Evolutionary conservation across 2,329 filamentous ascomycete species (phyloP).

Genomic region (Colletotrichum plurivorum): DNA sequence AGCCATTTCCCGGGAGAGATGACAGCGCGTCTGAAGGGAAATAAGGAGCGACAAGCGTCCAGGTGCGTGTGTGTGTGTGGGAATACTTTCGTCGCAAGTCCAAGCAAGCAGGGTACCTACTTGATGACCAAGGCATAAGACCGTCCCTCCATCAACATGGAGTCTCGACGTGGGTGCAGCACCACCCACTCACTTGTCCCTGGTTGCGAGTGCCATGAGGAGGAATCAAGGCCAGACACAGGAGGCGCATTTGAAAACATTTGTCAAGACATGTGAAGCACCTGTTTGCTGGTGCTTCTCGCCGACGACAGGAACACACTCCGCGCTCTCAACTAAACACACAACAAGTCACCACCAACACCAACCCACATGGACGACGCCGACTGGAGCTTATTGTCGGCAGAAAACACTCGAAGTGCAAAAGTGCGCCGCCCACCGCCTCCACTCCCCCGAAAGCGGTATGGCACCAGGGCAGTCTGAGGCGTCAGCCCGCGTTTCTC

Average conservation of each 20-base stretch:
- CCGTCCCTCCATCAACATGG: background rate
- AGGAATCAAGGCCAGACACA: too few relatives aligned
- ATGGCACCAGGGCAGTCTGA: slow-evolving; percentile 38
- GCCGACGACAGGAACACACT: background rate
- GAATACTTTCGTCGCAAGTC: slow-evolving; percentile 28
- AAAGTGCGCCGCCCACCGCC: slow-evolving; percentile 35
- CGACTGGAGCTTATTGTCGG: slow-evolving; percentile 25
- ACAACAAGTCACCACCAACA: background rate
- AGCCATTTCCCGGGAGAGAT: slow-evolving; percentile 9
- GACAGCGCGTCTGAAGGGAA: slow-evolving; percentile 21
- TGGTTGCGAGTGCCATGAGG: too few relatives aligned
- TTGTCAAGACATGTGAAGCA: too few relatives aligned
- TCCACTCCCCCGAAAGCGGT: slow-evolving; percentile 36
- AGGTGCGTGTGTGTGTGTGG: background rate
- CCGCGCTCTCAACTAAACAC: background rate
- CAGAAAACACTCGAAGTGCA: slow-evolving; percentile 25
- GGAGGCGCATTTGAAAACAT: too few relatives aligned
- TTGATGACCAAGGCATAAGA: slow-evolving; percentile 8
- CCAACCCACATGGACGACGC: background rate
- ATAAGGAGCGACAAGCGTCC: slow-evolving; percentile 25
- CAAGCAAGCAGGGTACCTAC: slow-evolving; percentile 27
- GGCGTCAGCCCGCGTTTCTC: background rate
- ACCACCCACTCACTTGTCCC: background rate
- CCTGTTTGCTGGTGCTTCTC: too few relatives aligned
- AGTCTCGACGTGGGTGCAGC: slow-evolving; percentile 10